Evolutionary conservation across 768 basidiomycete species (phyloP), one percentile per base, ranked within the genome.

Genomic region (Macrolepiota albuminosa): DNA sequence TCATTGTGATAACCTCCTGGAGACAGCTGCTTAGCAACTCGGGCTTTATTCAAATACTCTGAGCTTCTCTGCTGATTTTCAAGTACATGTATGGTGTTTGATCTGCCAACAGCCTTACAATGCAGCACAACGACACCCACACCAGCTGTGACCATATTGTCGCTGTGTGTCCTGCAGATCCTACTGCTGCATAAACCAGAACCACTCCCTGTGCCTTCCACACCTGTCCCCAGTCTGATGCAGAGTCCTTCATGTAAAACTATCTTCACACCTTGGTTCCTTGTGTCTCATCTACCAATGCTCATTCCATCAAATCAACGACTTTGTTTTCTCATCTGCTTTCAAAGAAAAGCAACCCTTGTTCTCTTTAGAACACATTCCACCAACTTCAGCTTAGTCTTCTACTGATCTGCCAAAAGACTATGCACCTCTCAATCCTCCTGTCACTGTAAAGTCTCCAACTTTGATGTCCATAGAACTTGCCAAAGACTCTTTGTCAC

Each of bases 31-130:
- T 18, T 73, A 77, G 24, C 73, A 84, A 42, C 91, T 90, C 18
- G 90, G 91, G 2, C 68, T 91, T 34, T 91, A 84, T 68, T 80
- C 84, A 29, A 88, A 89, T 67, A 80, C 84, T 0, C 72, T 93
- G 40, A 84, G 86, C 0, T 93, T 93, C 68, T 93, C 91, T 11
- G 85, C 87, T n/a, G 92, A 92, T 26, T 90, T 90, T 50, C 80
- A 91, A 50, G 91, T 90, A 69, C 60, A 89, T 77, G 3, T 26
- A n/a, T 43, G 4, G n/a, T 3, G n/a, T 43, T 18, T 43, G 1
- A 21, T 48, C 21, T 21, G 2, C 60, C 36, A 58, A 64, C 60
- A 62, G 63, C 34, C 45, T 50, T 21, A 9, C 56, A 18, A 34
- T 53, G 14, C 53, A 55, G 40, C 48, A 60, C 24, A 34, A 58